Base-by-base conservation (phyloP, 2,329 filamentous ascomycete species). In the Chaetomium globosum region DNA sequence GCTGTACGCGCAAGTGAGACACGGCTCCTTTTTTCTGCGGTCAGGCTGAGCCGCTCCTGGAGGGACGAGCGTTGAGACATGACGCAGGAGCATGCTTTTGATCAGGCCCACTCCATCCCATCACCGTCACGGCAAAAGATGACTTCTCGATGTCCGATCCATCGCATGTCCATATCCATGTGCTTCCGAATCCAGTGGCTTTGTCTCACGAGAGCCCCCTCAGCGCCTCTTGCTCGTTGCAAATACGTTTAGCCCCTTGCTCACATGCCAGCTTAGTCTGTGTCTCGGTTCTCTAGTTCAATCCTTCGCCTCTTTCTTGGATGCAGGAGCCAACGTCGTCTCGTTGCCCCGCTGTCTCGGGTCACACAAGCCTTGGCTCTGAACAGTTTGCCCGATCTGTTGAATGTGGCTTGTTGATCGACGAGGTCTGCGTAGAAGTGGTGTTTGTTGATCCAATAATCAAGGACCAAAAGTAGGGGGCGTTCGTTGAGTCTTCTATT, bases 321-420 rank as follows among this genome's bases (percentile, higher is more conserved):
- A 2, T 23, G 26, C 7, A 60, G 19, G 30, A 36, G 12, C 31
- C 33, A 16, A 54, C 33, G 51, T 46, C 48, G 51, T 48, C n/a
- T 36, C 46, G 12, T 21, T 33, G 39, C 31, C 12, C 33, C 26
- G 33, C 28, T 21, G 21, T 51, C 13, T 30, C 28, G 53, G 39
- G 60, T 49, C 12, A 43, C n/a, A 57, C 61, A 51, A 63, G 33
- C 26, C 61, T 43, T 52, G 30, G 61, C 46, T 28, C 21, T 5
- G 31, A 13, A 28, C n/a, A 13, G 23, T 9, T 19, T 12, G 39
- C 16, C 56, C 28, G n/a, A 30, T 58, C 23, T 58, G 39, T 48
- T 48, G 39, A 58, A 30, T 21, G 59, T 61, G 51, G 51, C 59
- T 61, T 21, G 36, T 26, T 13, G 49, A 48, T 55, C 51, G 36